Evolutionary conservation across 176 grass and related monocot species (phyloP).

Genomic region (Urochloa ruziziensis): DNA sequence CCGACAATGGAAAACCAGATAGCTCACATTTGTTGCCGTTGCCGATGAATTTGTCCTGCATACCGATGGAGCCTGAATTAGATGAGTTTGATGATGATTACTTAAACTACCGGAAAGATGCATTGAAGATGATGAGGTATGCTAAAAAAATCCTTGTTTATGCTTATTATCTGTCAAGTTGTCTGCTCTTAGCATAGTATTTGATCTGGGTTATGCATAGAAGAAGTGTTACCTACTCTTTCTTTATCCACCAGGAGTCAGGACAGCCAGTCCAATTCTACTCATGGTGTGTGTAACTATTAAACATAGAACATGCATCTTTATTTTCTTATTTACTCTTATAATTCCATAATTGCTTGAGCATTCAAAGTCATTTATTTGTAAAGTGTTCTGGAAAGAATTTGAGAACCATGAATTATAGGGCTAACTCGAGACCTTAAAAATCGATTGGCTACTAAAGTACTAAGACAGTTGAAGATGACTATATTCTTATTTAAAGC

Average conservation of each 20-base stretch:
- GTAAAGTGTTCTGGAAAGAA: not conserved
- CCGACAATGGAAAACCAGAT: constrained; percentile 35
- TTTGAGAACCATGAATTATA: constrained; percentile 17
- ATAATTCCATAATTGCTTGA: constrained; percentile 11
- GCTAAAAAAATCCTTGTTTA: constrained; percentile 2
- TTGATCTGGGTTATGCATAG: not conserved
- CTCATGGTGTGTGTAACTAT: not conserved
- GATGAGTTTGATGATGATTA: constrained; percentile 65
- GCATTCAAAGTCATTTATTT: not conserved
- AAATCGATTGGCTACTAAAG: not conserved
- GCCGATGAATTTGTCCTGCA: constrained; percentile 26
- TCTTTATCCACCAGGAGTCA: not conserved
- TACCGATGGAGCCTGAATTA: constrained; percentile 67
- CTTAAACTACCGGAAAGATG: constrained; percentile 75
- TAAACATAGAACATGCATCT: not conserved
- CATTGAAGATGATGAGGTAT: constrained; percentile 90
- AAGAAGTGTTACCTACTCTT: not conserved
- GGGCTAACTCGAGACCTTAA: not conserved
- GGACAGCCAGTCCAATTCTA: not conserved
- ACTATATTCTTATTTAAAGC: not conserved
- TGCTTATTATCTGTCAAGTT: not conserved
- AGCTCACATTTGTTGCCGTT: constrained; percentile 26
- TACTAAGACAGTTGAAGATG: not conserved
- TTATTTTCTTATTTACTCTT: not conserved
- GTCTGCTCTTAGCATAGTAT: not conserved